These are phyloP conservation scores for Cercospora citrullina DNA, from an alignment of 2,329 filamentous ascomycete genomes.

Conservation along the genomic window DNA sequence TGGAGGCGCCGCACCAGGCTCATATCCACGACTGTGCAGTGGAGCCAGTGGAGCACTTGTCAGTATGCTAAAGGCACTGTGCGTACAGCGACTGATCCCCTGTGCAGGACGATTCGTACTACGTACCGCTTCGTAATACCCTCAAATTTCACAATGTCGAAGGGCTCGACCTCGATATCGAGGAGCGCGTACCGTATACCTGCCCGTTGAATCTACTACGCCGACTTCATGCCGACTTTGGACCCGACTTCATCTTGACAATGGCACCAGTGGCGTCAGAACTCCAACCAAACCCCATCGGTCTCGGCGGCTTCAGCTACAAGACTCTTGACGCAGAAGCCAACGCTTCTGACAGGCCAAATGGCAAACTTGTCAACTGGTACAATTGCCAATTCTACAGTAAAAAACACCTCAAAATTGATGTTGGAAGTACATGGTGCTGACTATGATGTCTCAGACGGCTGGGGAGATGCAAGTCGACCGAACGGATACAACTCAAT, in stretches of 20 bases:
- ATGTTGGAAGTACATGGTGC: too few relatives aligned
- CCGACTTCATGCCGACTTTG: conserved; percentile 34
- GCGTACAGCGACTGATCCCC: neutral
- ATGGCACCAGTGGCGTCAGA: conserved; percentile 37
- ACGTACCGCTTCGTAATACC: conserved; percentile 33
- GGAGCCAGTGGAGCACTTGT: conserved; percentile 22
- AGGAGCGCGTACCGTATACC: conserved; percentile 32
- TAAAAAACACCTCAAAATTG: neutral
- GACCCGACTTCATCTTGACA: conserved; percentile 36
- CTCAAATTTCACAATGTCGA: conserved; percentile 32
- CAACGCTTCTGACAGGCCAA: conserved; percentile 24
- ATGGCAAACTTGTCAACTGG: conserved; percentile 35
- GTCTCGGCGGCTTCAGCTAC: conserved; percentile 33
- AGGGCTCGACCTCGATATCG: conserved; percentile 38
- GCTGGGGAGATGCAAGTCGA: conserved; percentile 34
- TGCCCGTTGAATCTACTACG: conserved; percentile 32
- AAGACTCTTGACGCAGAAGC: conserved; percentile 28
- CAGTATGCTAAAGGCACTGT: neutral
- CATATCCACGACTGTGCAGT: conserved; percentile 33
- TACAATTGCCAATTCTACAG: conserved; percentile 37
- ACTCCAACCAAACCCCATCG: conserved; percentile 23
- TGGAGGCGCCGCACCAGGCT: conserved; percentile 35
- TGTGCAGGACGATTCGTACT: conserved; percentile 30
- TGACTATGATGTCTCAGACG: conserved; percentile 21
- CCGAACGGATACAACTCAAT: conserved; percentile 32